These are phyloP conservation scores for Diplodia scrobiculata DNA, from an alignment of 2,329 filamentous ascomycete genomes.

Conservation along the genomic window DNA sequence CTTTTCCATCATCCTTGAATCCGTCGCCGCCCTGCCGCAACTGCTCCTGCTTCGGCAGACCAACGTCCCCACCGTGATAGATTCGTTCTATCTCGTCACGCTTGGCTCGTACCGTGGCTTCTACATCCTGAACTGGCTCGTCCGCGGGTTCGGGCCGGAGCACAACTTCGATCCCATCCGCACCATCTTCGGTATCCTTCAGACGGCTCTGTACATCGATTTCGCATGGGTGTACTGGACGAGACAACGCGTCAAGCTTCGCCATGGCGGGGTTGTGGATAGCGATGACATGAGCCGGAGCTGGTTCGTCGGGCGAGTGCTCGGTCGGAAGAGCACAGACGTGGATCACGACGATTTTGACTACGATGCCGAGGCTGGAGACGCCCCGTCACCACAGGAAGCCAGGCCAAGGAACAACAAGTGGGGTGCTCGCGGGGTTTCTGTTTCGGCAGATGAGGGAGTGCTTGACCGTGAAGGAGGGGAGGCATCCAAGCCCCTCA, in stretches of 20 bases:
- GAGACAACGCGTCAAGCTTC: slow-evolving; percentile 88
- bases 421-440: slow-evolving; percentile 62
- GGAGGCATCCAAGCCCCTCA: slow-evolving; percentile 43
- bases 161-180: slow-evolving; percentile 68
- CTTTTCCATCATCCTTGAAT: slow-evolving; percentile 90
- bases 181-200: slow-evolving; percentile 82
- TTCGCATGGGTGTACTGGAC: slow-evolving; percentile 98
- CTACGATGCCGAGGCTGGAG: slow-evolving; percentile 63
- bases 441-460: slow-evolving; percentile 61
- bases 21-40: slow-evolving; percentile 85
- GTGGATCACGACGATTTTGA: slow-evolving; percentile 55
- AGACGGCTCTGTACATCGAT: slow-evolving; percentile 87
- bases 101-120: slow-evolving; percentile 85
- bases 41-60: slow-evolving; percentile 89
- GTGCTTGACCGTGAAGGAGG: slow-evolving; percentile 43
- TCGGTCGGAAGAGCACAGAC: slow-evolving; percentile 60
- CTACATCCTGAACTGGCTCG: slow-evolving; percentile 91
- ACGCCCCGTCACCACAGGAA: slow-evolving; percentile 38
- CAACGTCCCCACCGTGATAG: slow-evolving; percentile 92
- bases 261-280: slow-evolving; percentile 84
- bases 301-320: slow-evolving; percentile 78
- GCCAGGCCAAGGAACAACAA: slow-evolving; percentile 44
- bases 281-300: slow-evolving; percentile 82
- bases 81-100: slow-evolving; percentile 90
- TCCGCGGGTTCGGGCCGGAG: slow-evolving; percentile 63